Conservation (phyloP, 176 grass and related monocot genomes). For the Chloris gayana region DNA sequence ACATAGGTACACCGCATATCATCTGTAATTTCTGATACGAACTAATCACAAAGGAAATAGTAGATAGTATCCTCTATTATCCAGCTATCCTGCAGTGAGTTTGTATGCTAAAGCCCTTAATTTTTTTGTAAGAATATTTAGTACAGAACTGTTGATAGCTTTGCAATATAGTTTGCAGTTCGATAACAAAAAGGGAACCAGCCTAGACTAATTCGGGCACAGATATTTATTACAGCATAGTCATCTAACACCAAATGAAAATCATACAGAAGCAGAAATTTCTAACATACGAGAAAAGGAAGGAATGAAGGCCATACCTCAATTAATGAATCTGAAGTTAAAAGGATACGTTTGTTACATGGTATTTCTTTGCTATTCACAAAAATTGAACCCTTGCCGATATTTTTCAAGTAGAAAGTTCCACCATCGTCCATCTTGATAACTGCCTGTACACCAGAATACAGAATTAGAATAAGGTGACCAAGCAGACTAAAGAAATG, state of each 20-base stretch:
- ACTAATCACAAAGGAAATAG: neutral
- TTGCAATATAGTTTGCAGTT: neutral
- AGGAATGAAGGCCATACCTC: conserved; percentile 54
- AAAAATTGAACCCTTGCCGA: conserved; percentile 66
- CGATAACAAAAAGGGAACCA: neutral
- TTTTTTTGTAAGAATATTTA: neutral
- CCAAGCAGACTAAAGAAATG: neutral
- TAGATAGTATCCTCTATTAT: neutral
- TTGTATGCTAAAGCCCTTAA: neutral
- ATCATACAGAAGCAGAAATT: conserved; percentile 5
- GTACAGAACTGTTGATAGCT: neutral
- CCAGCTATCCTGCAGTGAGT: neutral
- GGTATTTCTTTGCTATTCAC: conserved; percentile 84
- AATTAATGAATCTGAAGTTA: conserved; percentile 69
- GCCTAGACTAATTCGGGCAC: neutral
- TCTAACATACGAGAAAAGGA: neutral
- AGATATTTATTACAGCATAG: neutral
- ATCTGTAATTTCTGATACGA: neutral
- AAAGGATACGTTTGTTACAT: conserved; percentile 47
- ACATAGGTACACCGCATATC: neutral
- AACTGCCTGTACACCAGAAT: conserved; percentile 48
- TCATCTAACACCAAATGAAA: neutral
- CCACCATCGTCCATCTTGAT: conserved; percentile 73
- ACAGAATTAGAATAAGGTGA: neutral
- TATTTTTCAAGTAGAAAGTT: conserved; percentile 71